These are phyloP conservation scores for Monilinia laxa DNA, from an alignment of 2,329 filamentous ascomycete genomes.

Conservation along the genomic window DNA sequence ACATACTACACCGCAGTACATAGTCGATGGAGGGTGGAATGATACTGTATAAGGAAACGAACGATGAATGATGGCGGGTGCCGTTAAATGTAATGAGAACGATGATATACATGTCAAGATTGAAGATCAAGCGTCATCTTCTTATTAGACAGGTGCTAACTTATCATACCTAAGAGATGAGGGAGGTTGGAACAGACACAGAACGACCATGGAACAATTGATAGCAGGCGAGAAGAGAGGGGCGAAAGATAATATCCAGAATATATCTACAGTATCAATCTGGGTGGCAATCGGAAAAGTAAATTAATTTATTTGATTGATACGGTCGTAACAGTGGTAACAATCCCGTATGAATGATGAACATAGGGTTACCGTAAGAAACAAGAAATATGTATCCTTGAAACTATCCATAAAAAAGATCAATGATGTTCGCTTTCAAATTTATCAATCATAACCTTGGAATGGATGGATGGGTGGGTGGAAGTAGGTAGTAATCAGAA, in stretches of 20 bases:
- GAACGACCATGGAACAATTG: background rate
- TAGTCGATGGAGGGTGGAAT: no score
- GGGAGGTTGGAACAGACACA: no score
- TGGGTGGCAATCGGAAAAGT: slow-evolving; percentile 1
- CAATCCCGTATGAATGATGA: no score
- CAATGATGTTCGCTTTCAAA: background rate
- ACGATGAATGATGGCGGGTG: no score
- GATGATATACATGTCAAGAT: background rate
- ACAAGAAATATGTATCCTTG: background rate
- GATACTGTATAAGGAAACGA: no score
- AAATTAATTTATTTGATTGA: background rate
- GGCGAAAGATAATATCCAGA: background rate
- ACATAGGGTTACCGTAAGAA: no score
- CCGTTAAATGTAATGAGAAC: no score
- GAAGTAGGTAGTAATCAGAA: no score
- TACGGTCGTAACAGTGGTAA: no score
- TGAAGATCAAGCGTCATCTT: background rate
- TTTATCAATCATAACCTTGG: background rate
- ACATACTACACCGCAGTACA: background rate
- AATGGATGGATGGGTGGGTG: background rate
- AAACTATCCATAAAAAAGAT: background rate
- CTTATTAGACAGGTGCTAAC: background rate
- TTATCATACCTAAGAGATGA: background rate
- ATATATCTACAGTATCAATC: background rate
- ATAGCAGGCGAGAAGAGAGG: background rate